Base-by-base conservation (phyloP, 768 basidiomycete genomes). In the Mycena galopus region DNA sequence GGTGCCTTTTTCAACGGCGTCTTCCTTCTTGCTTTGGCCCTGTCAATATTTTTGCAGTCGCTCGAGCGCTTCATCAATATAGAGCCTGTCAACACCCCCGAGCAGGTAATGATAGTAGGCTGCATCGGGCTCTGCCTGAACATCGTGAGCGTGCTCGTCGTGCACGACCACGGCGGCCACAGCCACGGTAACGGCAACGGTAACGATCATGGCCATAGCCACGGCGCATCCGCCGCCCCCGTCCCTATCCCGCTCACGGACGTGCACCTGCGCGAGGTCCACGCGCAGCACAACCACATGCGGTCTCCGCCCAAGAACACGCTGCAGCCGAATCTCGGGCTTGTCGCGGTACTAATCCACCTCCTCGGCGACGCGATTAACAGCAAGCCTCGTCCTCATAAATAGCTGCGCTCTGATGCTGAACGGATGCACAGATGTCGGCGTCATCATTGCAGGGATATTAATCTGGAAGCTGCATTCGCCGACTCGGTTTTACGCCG, bases 1-100 rank as follows among this genome's bases (percentile, higher is more conserved):
- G 88, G 88, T 53, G 86, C 86, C 19, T 88, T 88, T 76, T 88
- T 88, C 80, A 88, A 88, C 74, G 87, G 86, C 32, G 87, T 87
- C 17, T 89, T 89, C 75, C 83, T 88, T 12, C 80, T 89, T 37
- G 88, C 87, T 3, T 80, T 89, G 65, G 88, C 86, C 4, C 80
- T 90, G 27, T 89, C 87, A 39, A 88, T 90, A 55, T 84, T 87
- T 69, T 79, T 88, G 6, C 84, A 90, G 79, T 87, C 88, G 1
- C 82, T 89, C 61, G 87, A 89, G 76, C 84, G 88, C 27, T 90
- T 90, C 74, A 80, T 89, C 64, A 81, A 86, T 72, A 75, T 88
- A 27, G 83, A 89, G 74, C 77, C 71, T 16, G 81, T 90, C 17
- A 78, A 85, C 23, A 80, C 81, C 0, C 88, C 88, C 2, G 70